These are phyloP conservation scores for Scleroderma bovista DNA, from an alignment of 768 basidiomycete species.

Conservation along the genomic window DNA sequence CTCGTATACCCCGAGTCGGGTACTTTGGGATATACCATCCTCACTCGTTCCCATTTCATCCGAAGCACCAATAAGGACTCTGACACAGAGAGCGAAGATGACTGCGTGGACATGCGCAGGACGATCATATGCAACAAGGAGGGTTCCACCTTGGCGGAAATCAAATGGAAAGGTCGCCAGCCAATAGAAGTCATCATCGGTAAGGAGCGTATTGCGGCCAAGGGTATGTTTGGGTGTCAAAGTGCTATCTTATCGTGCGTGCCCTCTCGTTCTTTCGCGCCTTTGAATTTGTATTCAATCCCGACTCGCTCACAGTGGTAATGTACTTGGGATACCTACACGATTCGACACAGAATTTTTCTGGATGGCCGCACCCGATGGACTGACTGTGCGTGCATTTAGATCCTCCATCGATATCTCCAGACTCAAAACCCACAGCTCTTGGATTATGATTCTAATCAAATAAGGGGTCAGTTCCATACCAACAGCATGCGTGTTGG, in stretches of 20 bases:
- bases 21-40: constrained; percentile 42
- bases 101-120: constrained; percentile 27
- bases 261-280: not conserved
- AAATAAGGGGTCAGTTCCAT: constrained; percentile 46
- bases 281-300: constrained; percentile 1
- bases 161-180: constrained; percentile 48
- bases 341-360: constrained; percentile 59
- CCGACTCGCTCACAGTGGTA: constrained; percentile 34
- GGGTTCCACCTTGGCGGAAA: constrained; percentile 40
- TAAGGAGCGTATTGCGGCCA: constrained; percentile 45
- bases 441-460: constrained; percentile 47
- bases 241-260: constrained; percentile 51
- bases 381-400: constrained; percentile 40
- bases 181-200: constrained; percentile 47
- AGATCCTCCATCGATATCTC: not conserved
- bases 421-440: constrained; percentile 31
- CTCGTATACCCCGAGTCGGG: constrained; percentile 52
- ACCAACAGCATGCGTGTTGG: constrained; percentile 43
- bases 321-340: constrained; percentile 53
- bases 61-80: constrained; percentile 22
- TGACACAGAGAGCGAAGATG: constrained; percentile 24
- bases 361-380: constrained; percentile 53
- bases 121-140: constrained; percentile 41
- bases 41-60: constrained; percentile 35
- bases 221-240: constrained; percentile 52